Evolutionary conservation across 2,329 filamentous ascomycete species (phyloP), one percentile per base, ranked within the genome.

Genomic region (Erysiphe pulchra): DNA sequence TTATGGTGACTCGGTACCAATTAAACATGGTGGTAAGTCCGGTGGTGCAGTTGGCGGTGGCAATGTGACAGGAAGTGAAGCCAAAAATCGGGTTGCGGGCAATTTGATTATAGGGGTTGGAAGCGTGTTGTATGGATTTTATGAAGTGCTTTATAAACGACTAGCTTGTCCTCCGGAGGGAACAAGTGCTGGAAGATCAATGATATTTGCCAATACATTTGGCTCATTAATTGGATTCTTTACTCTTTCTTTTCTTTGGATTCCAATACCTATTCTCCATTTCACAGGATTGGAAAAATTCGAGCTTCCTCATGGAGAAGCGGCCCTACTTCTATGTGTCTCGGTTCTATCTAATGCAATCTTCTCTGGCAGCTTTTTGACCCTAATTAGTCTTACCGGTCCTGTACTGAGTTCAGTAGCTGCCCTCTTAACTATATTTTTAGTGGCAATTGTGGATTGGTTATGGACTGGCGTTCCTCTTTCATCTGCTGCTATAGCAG

Each of bases 141-240:
- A 98, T 62, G 90, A 98, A 61, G 90, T 98, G 6, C 62, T 98
- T 36, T 98, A 98, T 65, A 98, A 98, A 67, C 77, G 78, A 48
- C 76, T 77, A 48, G 87, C 87, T 13, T 98, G 90, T 58, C 90
- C 90, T 11, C 90, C 90, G 0, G 86, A 94, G 52, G 86, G 85
- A 17, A 49, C 47, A 13, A 48, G 46, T 31, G 46, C 47, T 12
- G 42, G 44, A n/a, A 75, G 86, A n/a, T 86, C 85, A 54, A 90
- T 92, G 68, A 77, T 95, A 49, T 95, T 98, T 54, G 86, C 90
- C 55, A 95, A 92, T 59, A 79, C 81, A 0, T 90, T 95, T 56
- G 90, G 84, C 46, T 82, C 77, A 51, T 66, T 87, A 57, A 90
- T 98, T 50, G 90, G 90, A 2, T 56, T 67, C 7, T 94, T 95